These are phyloP conservation scores for Gymnopilus dilepis DNA, from an alignment of 768 basidiomycete species.

Conservation along the genomic window DNA sequence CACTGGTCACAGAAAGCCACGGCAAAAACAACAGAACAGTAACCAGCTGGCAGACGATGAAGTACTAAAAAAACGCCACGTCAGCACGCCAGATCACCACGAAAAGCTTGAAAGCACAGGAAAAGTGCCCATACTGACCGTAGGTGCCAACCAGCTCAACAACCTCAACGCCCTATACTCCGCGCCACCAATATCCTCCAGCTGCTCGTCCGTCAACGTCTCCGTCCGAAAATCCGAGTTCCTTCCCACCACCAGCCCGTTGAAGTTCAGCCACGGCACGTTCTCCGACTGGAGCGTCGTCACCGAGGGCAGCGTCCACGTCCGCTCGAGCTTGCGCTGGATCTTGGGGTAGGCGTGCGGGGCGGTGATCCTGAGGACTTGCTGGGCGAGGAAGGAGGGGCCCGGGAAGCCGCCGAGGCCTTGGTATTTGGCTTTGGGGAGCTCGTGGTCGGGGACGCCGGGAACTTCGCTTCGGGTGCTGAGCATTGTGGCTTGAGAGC, in stretches of 20 bases:
- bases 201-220: constrained; percentile 64
- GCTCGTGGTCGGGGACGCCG: constrained; percentile 10
- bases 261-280: constrained; percentile 45
- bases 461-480: constrained; percentile 20
- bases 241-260: constrained; percentile 54
- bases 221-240: constrained; percentile 64
- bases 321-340: constrained; percentile 48
- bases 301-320: constrained; percentile 56
- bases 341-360: constrained; percentile 52
- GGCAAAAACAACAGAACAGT: constrained; percentile 64
- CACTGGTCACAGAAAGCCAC: constrained; percentile 52
- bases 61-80: constrained; percentile 58
- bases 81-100: constrained; percentile 22
- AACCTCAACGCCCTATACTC: constrained; percentile 71
- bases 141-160: constrained; percentile 54
- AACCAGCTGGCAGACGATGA: constrained; percentile 60
- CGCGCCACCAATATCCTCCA: constrained; percentile 77
- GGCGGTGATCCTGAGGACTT: constrained; percentile 41
- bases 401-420: constrained; percentile 56
- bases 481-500: constrained; percentile 35
- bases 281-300: constrained; percentile 44
- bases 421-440: constrained; percentile 37
- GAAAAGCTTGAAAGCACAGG: not conserved
- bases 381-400: constrained; percentile 42
- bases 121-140: constrained; percentile 36